Conservation (phyloP, 495 filamentous ascomycete genomes). For the Penicillium arizonense region DNA sequence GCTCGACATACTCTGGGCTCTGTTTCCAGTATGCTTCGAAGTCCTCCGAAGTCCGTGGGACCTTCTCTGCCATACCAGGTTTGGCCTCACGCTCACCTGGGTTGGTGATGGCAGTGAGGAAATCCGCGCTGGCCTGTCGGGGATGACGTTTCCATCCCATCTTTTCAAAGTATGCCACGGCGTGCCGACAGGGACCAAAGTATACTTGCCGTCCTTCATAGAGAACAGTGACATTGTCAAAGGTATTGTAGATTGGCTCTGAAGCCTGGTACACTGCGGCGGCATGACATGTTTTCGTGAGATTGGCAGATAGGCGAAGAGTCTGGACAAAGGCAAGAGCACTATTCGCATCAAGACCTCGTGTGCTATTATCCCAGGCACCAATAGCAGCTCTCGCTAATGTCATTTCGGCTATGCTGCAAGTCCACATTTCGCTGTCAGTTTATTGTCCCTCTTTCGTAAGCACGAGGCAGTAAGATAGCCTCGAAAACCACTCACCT, state of each 20-base stretch:
- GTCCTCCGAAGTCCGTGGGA: slow-evolving; percentile 69
- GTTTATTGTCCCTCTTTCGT: too few relatives aligned
- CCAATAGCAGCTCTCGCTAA: slow-evolving; percentile 69
- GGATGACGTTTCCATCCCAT: slow-evolving; percentile 63
- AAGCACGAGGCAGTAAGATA: too few relatives aligned
- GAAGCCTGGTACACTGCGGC: slow-evolving; percentile 84
- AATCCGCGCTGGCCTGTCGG: slow-evolving; percentile 65
- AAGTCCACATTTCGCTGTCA: too few relatives aligned
- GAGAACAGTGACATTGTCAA: slow-evolving; percentile 61
- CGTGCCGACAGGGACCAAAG: slow-evolving; percentile 57
- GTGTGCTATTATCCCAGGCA: slow-evolving; percentile 84
- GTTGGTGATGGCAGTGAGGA: slow-evolving; percentile 71
- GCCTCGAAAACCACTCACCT: slow-evolving; percentile 19
- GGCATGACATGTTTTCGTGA: slow-evolving; percentile 72
- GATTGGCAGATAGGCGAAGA: slow-evolving; percentile 68
- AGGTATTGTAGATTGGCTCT: slow-evolving; percentile 73
- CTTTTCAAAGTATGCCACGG: slow-evolving; percentile 59
- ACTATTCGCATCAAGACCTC: slow-evolving; percentile 80
- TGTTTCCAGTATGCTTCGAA: slow-evolving; percentile 63
- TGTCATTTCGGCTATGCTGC: slow-evolving; percentile 55
- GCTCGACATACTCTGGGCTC: slow-evolving; percentile 47
- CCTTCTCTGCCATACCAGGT: slow-evolving; percentile 57
- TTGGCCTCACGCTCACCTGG: slow-evolving; percentile 59
- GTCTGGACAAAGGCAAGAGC: slow-evolving; percentile 72
- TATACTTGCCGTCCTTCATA: slow-evolving; percentile 69